Conservation (phyloP, 2,329 filamentous ascomycete species). For the Simplicillium aogashimaense region DNA sequence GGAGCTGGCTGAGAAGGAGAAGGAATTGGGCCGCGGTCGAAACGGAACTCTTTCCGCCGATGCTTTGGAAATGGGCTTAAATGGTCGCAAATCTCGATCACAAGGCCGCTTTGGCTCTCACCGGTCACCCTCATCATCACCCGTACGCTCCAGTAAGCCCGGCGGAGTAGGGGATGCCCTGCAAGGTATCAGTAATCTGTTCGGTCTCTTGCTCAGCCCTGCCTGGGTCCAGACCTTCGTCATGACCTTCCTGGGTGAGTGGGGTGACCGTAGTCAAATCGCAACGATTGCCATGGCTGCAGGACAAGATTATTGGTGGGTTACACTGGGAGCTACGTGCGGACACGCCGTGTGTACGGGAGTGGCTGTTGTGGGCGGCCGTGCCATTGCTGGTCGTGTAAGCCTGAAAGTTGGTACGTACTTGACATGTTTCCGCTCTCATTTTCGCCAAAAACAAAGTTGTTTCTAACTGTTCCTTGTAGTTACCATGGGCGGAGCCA, state of each 20-base stretch:
- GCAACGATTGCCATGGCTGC: conserved; percentile 98
- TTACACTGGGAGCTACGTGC: conserved; percentile 76
- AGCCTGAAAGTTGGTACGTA: conserved; percentile 91
- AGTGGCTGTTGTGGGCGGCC: conserved; percentile 81
- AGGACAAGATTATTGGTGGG: conserved; percentile 98
- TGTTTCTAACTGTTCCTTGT: not conserved
- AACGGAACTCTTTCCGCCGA: conserved; percentile 62
- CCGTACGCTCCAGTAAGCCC: conserved; percentile 45
- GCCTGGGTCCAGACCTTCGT: conserved; percentile 98
- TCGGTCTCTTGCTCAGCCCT: conserved; percentile 80
- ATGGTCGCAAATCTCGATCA: conserved; percentile 58
- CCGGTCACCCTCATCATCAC: conserved; percentile 70
- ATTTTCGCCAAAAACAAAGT: conserved; percentile 12
- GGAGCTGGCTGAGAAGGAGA: conserved; percentile 89
- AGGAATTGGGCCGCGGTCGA: conserved; percentile 55
- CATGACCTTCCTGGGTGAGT: conserved; percentile 98
- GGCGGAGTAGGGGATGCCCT: conserved; percentile 29
- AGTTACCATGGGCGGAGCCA: conserved; percentile 89
- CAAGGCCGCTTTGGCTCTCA: conserved; percentile 71
- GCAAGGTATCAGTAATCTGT: conserved; percentile 71
- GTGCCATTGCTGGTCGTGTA: conserved; percentile 85
- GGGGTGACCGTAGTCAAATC: conserved; percentile 96
- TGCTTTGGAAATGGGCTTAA: conserved; percentile 69
- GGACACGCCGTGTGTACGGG: conserved; percentile 88
- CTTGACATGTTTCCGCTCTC: not conserved